phyloP scores from a whole-genome alignment of 305 asterid genomes.

The Fraxinus angustifolia region DNA sequence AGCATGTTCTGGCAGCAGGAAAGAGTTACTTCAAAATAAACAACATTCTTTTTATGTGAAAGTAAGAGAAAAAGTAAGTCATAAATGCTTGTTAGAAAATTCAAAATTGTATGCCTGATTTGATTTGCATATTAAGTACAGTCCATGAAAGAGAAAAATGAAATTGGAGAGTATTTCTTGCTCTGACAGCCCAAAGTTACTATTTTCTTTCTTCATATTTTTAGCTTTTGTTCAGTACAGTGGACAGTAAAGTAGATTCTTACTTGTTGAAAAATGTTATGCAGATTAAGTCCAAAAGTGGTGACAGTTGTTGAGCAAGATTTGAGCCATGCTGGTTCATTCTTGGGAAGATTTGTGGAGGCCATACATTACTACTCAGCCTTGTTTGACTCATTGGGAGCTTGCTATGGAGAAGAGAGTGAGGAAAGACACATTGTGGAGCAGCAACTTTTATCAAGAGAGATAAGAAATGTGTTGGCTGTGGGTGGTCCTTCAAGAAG shows the following conservation, averaged over 20 bases:
- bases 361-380: constrained; percentile 98
- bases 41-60: neutral
- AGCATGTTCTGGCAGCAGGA: neutral
- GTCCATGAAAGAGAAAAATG: neutral
- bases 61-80: neutral
- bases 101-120: neutral
- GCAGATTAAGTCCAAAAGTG: constrained; percentile 88
- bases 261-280: neutral
- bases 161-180: neutral
- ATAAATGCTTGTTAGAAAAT: neutral
- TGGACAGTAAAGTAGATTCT: neutral
- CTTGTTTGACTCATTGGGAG: constrained; percentile 83
- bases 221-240: neutral
- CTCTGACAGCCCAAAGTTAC: neutral
- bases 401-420: constrained; percentile 90
- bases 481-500: constrained; percentile 79
- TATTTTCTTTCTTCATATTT: neutral
- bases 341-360: constrained; percentile 88
- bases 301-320: constrained; percentile 97
- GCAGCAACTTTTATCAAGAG: constrained; percentile 82
- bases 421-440: constrained; percentile 95
- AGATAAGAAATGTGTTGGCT: constrained; percentile 75
- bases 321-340: constrained; percentile 84
- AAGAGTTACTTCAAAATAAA: neutral
- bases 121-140: neutral